Percentiles rank a stretch among this genome's conserved stretches.
phyloP scores from a whole-genome alignment of 1,284 basidiomycete species.

The Abortiporus biennis region DNA sequence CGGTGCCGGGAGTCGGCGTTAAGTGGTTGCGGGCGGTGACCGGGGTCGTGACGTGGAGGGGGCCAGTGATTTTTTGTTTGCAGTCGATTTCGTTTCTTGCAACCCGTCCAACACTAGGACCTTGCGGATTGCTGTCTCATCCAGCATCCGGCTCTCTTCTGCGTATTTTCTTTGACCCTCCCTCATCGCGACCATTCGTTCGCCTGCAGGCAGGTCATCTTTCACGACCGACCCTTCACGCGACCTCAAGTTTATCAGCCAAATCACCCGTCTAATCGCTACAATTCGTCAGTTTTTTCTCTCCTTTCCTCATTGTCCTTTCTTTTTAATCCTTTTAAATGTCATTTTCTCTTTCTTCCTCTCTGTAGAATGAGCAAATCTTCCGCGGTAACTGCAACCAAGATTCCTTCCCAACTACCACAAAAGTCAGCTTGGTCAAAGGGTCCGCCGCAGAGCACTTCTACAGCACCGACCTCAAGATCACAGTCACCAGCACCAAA shows the following conservation, averaged over 20 bases:
- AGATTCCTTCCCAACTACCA: conserved; percentile 64
- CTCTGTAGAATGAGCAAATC: conserved; percentile 77
- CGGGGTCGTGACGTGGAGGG: conserved; percentile 19
- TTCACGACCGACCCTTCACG: conserved; percentile 68
- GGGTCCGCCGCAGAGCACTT: conserved; percentile 64
- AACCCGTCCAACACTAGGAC: conserved; percentile 29
- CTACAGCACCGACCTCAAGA: conserved; percentile 54
- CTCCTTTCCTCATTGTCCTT: conserved; percentile 7
- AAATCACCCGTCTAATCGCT: conserved; percentile 1
- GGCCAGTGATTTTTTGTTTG: conserved; percentile 26
- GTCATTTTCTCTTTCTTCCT: conserved; percentile 8
- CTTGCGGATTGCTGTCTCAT: conserved; percentile 26
- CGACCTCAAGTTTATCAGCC: conserved; percentile 41
- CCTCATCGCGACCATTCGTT: conserved; percentile 39
- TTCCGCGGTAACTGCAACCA: conserved; percentile 63
- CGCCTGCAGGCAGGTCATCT: conserved; percentile 88
- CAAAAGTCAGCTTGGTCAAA: conserved; percentile 78
- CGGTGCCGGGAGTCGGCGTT: no score
- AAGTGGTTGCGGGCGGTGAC: conserved; percentile 9
- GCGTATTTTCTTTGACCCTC: conserved; percentile 14
- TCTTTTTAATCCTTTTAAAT: conserved; percentile 10
- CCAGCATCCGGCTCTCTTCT: conserved; percentile 25
- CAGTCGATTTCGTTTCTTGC: conserved; percentile 18
- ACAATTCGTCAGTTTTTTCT: conserved; percentile 3
- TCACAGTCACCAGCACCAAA: conserved; percentile 69